A percentile compares a stretch with the other conserved stretches of the same genome.
Evolutionary conservation across 2,329 filamentous ascomycete genomes (phyloP).

Genomic region (Alternaria sp.): DNA sequence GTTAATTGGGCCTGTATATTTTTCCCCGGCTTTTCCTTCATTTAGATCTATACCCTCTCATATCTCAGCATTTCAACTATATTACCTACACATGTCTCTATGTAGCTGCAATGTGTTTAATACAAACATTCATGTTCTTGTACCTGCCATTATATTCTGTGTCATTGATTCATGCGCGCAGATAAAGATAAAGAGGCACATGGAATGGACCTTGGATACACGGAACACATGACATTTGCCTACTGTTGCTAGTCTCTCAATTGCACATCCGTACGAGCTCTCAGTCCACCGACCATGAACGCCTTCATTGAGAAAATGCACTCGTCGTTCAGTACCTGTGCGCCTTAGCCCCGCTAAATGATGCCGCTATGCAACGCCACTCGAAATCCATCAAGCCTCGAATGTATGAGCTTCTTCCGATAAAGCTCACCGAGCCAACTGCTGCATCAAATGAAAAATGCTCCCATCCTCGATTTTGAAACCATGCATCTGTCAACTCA

Average conservation of each 20-base stretch:
- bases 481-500: constrained; percentile 7
- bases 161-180: neutral
- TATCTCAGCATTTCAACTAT: neutral
- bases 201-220: neutral
- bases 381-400: neutral
- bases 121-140: neutral
- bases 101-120: neutral
- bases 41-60: neutral
- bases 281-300: neutral
- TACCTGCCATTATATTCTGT: neutral
- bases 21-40: neutral
- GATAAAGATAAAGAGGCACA: neutral
- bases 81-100: neutral
- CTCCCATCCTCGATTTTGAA: neutral
- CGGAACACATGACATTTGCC: neutral
- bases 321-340: neutral
- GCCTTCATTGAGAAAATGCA: neutral
- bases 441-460: neutral
- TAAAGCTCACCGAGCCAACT: neutral
- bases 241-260: neutral
- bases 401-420: neutral
- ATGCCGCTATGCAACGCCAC: neutral
- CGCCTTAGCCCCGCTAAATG: neutral
- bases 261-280: neutral
- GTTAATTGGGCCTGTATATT: neutral